These are phyloP conservation scores for Monosporascus sp. DNA, from an alignment of 2,329 filamentous ascomycete species.

Conservation along the genomic window DNA sequence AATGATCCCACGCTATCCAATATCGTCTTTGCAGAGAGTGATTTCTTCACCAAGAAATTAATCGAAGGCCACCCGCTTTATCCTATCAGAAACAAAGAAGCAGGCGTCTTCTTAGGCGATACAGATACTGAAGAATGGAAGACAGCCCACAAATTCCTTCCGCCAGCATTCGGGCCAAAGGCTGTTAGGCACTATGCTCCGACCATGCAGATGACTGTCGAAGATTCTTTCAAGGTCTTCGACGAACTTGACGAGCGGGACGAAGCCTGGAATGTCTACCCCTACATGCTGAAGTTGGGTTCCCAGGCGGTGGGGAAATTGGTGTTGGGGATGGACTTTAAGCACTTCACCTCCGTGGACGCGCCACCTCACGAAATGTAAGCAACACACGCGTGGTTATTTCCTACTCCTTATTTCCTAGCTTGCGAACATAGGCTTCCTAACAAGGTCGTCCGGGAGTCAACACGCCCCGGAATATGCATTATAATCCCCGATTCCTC, in stretches of 20 bases:
- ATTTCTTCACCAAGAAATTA: constrained; percentile 50
- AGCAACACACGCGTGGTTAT: no score
- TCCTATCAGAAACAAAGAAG: constrained; percentile 35
- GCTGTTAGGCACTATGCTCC: constrained; percentile 57
- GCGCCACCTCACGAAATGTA: constrained; percentile 43
- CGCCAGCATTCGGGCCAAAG: constrained; percentile 52
- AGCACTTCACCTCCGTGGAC: constrained; percentile 38
- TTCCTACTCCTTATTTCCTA: no score
- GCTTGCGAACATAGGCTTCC: no score
- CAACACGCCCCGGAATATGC: no score
- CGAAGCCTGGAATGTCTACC: constrained; percentile 43
- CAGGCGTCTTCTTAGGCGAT: constrained; percentile 42
- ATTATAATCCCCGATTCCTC: no score
- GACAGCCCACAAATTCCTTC: constrained; percentile 55
- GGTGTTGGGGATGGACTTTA: constrained; percentile 39
- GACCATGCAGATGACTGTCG: constrained; percentile 49
- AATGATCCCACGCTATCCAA: constrained; percentile 42
- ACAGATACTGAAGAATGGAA: constrained; percentile 46
- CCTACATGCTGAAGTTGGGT: constrained; percentile 44
- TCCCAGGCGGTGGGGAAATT: constrained; percentile 40
- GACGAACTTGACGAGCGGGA: constrained; percentile 44
- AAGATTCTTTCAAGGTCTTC: constrained; percentile 44
- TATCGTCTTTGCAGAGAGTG: constrained; percentile 41
- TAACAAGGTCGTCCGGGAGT: no score
- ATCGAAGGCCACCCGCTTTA: constrained; percentile 42